A percentile compares a stretch with the other conserved stretches of the same genome.
Evolutionary conservation across 1,139 yeast species (phyloP).

Genomic region (Sugiyamaella castrensis): DNA sequence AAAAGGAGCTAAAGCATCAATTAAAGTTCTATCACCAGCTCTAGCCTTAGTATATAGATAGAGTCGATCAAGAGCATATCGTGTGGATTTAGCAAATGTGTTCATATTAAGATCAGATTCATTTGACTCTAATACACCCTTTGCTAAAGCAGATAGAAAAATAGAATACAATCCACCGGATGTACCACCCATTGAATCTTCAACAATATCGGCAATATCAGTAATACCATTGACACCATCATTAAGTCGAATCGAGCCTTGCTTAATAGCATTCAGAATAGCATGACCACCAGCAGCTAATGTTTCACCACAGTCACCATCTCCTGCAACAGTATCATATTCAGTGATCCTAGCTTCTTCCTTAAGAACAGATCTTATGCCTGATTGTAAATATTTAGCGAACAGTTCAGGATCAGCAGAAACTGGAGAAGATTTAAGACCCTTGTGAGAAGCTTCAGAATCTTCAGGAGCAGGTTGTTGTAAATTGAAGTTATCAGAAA

Average conservation of each 20-base stretch:
- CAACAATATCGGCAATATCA: constrained; percentile 71
- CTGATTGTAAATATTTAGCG: constrained; percentile 44
- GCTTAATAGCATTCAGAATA: constrained; percentile 48
- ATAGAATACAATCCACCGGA: constrained; percentile 93
- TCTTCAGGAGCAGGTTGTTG: constrained; percentile 31
- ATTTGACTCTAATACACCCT: constrained; percentile 42
- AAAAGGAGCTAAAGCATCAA: constrained; percentile 87
- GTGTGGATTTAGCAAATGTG: constrained; percentile 44
- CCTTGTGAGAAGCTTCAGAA: constrained; percentile 16
- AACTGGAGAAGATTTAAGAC: constrained; percentile 31
- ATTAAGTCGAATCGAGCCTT: constrained; percentile 43
- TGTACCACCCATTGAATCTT: constrained; percentile 93
- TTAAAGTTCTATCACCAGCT: constrained; percentile 82
- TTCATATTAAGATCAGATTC: constrained; percentile 39
- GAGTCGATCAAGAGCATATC: constrained; percentile 56
- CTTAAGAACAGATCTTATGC: constrained; percentile 50
- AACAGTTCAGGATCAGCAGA: constrained; percentile 45
- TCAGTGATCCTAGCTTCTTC: constrained; percentile 79
- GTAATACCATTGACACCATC: constrained; percentile 56
- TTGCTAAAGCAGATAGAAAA: constrained; percentile 64
- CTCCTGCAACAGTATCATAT: constrained; percentile 88
- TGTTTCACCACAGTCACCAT: constrained; percentile 96
- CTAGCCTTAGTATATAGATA: constrained; percentile 86
- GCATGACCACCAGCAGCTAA: constrained; percentile 79
- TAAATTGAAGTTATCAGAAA: constrained; percentile 42